Percentiles rank a stretch among this genome's conserved stretches.
These are phyloP conservation scores for Sporothrix phasma DNA, from an alignment of 2,329 filamentous ascomycete genomes.

Conservation along the genomic window DNA sequence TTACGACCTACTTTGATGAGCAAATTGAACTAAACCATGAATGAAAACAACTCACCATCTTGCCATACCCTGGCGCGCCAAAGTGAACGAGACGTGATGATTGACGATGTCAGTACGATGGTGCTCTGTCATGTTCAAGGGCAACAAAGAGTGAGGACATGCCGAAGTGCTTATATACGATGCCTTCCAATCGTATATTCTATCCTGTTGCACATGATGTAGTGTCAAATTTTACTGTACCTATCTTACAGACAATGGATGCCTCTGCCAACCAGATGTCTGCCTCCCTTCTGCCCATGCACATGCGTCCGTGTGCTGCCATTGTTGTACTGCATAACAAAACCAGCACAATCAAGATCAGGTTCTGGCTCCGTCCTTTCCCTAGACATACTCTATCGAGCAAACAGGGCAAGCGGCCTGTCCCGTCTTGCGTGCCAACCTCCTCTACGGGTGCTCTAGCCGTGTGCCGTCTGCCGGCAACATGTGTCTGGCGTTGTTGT, in stretches of 20 bases:
- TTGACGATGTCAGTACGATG: too few relatives aligned
- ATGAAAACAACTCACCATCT: not conserved
- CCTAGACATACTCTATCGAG: not conserved
- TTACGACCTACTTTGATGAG: not conserved
- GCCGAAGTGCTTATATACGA: too few relatives aligned
- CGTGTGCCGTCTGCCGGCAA: not conserved
- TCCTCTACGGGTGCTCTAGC: too few relatives aligned
- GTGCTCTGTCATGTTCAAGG: too few relatives aligned
- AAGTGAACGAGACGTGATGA: not conserved
- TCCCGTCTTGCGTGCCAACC: not conserved
- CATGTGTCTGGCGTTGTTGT: too few relatives aligned
- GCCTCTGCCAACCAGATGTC: not conserved
- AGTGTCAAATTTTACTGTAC: not conserved
- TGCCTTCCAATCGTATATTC: too few relatives aligned
- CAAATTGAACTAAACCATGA: not conserved
- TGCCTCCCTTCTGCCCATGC: not conserved
- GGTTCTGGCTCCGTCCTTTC: not conserved
- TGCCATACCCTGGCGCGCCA: not conserved
- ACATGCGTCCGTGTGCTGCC: not conserved
- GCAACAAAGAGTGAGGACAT: too few relatives aligned
- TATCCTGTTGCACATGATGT: too few relatives aligned
- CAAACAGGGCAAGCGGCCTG: not conserved
- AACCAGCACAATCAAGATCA: not conserved
- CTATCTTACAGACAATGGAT: not conserved
- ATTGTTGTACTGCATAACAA: not conserved